Conservation (phyloP, 208 protist genomes). For the Acanthamoeba castellanii region DNA sequence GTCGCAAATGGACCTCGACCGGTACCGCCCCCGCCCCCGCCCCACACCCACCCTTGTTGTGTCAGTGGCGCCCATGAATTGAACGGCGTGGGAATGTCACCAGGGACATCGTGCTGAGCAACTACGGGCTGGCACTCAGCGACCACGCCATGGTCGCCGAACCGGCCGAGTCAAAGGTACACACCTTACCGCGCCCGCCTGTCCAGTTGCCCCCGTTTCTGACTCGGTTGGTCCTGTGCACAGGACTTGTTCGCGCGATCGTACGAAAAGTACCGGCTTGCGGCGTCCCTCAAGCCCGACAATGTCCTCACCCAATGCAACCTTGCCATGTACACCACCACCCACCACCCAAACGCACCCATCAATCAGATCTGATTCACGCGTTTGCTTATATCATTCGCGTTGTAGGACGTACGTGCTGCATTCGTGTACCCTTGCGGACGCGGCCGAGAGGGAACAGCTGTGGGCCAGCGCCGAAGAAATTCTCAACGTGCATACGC, state of each 20-base stretch:
- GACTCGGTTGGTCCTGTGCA: too few relatives aligned
- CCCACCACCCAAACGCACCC: background rate
- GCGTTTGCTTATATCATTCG: background rate
- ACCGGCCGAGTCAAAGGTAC: slow-evolving; percentile 18
- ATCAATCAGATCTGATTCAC: background rate
- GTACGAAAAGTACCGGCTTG: slow-evolving; percentile 66
- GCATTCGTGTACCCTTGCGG: slow-evolving; percentile 24
- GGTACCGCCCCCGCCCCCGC: background rate
- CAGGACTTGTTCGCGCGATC: slow-evolving; percentile 48
- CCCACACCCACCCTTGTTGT: background rate
- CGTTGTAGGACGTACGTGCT: slow-evolving; percentile 60
- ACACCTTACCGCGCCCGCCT: background rate
- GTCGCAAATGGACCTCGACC: background rate
- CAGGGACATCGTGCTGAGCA: slow-evolving; percentile 75
- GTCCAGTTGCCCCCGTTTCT: background rate
- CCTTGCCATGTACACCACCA: slow-evolving; percentile 47
- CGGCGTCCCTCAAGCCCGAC: slow-evolving; percentile 49
- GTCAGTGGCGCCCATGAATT: background rate
- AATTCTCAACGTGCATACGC: background rate
- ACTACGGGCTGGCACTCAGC: slow-evolving; percentile 71
- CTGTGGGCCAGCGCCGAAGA: slow-evolving; percentile 71
- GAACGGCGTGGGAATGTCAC: background rate
- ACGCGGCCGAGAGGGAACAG: background rate
- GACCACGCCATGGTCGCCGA: slow-evolving; percentile 68
- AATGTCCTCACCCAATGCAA: slow-evolving; percentile 73